phyloP scores from a whole-genome alignment of 805 yeast species.

The Saturnispora mendoncae region DNA sequence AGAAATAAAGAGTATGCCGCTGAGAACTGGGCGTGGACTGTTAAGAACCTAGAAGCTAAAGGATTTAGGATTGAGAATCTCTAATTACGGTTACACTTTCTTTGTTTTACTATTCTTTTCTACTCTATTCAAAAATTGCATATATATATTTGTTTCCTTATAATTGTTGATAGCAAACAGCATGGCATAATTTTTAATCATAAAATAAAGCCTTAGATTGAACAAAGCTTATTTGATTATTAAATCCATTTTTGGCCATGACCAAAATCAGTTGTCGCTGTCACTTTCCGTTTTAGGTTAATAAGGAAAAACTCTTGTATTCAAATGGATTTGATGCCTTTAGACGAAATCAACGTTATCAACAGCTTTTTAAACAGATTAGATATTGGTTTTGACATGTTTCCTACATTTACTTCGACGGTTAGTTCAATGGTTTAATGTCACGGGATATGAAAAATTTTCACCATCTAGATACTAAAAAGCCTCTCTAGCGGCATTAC shows the following conservation, averaged over 20 bases:
- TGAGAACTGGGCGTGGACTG: conserved; percentile 75
- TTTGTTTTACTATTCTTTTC: too few species aligned
- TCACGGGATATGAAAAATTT: background rate
- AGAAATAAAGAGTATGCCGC: conserved; percentile 51
- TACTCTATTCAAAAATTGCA: too few species aligned
- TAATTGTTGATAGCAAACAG: too few species aligned
- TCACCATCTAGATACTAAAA: background rate
- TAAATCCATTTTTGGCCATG: too few species aligned
- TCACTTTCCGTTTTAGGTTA: background rate
- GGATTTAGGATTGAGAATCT: conserved; percentile 29
- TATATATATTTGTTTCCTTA: too few species aligned
- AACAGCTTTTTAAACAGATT: too few species aligned
- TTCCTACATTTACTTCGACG: too few species aligned
- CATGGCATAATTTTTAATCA: too few species aligned
- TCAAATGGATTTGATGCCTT: background rate
- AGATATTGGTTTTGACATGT: too few species aligned
- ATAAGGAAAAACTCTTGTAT: background rate
- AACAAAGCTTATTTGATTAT: too few species aligned
- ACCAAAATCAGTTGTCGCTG: background rate
- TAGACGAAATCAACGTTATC: background rate
- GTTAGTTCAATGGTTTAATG: background rate
- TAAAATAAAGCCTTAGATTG: too few species aligned
- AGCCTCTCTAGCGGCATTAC: background rate
- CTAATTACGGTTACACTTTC: too few species aligned
- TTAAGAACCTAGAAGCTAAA: conserved; percentile 46